Evolutionary conservation across 1,139 yeast species (phyloP), one percentile per base, ranked within the genome.

Genomic region (Debaryomyces udenii): DNA sequence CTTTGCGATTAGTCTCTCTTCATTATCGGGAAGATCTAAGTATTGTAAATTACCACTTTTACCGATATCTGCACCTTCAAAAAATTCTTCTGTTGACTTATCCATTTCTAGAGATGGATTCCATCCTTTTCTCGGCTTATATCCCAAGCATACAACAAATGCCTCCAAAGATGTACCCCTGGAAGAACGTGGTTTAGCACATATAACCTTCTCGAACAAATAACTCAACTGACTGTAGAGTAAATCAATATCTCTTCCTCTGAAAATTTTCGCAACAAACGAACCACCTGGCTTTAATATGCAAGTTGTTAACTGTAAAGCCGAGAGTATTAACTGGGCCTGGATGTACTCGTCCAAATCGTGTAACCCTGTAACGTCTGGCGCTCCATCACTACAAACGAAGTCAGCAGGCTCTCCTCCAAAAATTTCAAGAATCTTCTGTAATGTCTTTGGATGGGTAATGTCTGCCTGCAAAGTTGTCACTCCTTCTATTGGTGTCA

Each of bases 301-400:
- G 55, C 96, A 89, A 1, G 96, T 86, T 3, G 98, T 91, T 42
- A 94, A 69, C 56, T 90, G 96, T 40, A 93, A 69, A 1, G 99
- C 99, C 29, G 96, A 83, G 49, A 90, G 70, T 38, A 94, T 86
- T 46, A 93, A 72, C 59, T 93, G 99, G 1, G 96, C 97, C 65
- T 93, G 99, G 42, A 93, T 87, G 58, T 91, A 93, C 61, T 93
- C 99, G 62, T 93, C 99, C 47, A 93, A 70, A 63, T 94, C 99
- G 59, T 94, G 99, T 40, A 93, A 65, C 1, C 99, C 99, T 0
- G 99, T 94, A 18, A 93, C 99, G 65, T 93, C 99, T 1, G 99
- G 99, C 0, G 99, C 99, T 39, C 99, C 99, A 62, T 93, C 99
- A 50, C 95, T 86, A 54, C 96, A 88, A 1, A 93, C 96, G 58